Conservation (phyloP, 352 stramenopile species). For the Plasmopara muralis region DNA sequence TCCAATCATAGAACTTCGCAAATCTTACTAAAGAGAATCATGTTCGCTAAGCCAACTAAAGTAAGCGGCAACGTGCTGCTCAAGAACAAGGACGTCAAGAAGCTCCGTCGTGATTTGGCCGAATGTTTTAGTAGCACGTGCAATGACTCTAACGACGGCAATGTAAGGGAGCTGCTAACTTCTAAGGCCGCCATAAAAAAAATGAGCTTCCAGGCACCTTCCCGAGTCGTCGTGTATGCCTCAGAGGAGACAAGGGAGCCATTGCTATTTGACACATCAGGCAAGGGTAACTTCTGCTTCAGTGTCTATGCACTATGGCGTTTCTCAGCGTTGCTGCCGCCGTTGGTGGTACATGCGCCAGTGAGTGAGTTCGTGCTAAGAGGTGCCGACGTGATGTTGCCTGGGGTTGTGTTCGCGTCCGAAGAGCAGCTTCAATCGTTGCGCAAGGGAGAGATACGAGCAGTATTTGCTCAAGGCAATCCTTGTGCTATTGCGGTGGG, state of each 20-base stretch:
- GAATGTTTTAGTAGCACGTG: constrained; percentile 26
- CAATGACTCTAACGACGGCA: constrained; percentile 29
- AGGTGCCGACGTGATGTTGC: constrained; percentile 80
- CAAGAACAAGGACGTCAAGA: constrained; percentile 84
- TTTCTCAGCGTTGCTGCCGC: constrained; percentile 37
- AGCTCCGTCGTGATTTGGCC: constrained; percentile 58
- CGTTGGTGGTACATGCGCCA: constrained; percentile 60
- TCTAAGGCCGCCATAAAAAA: constrained; percentile 61
- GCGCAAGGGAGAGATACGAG: constrained; percentile 56
- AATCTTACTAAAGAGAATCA: constrained; percentile 11
- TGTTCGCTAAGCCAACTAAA: constrained; percentile 80
- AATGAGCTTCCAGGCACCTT: constrained; percentile 71
- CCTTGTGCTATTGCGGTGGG: constrained; percentile 70
- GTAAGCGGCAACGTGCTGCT: constrained; percentile 72
- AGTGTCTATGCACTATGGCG: constrained; percentile 72
- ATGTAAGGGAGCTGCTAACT: constrained; percentile 33
- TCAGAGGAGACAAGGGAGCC: constrained; percentile 52
- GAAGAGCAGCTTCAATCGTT: constrained; percentile 46
- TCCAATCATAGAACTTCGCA: too few species aligned
- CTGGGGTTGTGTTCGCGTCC: constrained; percentile 62
- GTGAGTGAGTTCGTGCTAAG: constrained; percentile 78
- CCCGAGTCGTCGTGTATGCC: constrained; percentile 63
- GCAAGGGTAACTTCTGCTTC: constrained; percentile 60
- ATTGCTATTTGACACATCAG: constrained; percentile 62
- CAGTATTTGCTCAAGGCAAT: constrained; percentile 69